A percentile compares a stretch with the other conserved stretches of the same genome.
Conservation (phyloP, 2,329 filamentous ascomycete genomes). For the Metarhizium robertsii region DNA sequence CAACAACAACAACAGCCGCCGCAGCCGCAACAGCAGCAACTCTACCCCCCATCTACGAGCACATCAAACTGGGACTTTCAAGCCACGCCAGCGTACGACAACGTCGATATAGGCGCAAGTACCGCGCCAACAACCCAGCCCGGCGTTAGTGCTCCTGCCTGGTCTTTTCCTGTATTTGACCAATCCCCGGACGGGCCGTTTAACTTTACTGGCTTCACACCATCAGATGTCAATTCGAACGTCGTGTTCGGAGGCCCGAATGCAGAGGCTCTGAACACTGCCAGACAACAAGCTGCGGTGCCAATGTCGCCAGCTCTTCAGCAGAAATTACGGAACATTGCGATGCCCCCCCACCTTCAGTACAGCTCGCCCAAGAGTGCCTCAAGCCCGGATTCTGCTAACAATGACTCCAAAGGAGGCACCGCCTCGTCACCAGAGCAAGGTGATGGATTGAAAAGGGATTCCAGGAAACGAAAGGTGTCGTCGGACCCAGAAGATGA, state of each 20-base stretch:
- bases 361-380: constrained; percentile 51
- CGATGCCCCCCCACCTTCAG: constrained; percentile 54
- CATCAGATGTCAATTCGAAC: constrained; percentile 25
- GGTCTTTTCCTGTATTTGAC: constrained; percentile 25
- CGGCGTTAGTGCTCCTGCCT: constrained; percentile 23
- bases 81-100: constrained; percentile 37
- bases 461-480: constrained; percentile 59
- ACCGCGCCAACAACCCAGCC: constrained; percentile 23
- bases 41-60: constrained; percentile 12
- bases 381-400: constrained; percentile 47
- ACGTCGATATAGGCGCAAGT: constrained; percentile 29
- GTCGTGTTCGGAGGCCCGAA: constrained; percentile 18
- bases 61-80: constrained; percentile 37
- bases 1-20: no score
- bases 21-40: constrained; percentile 8
- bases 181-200: constrained; percentile 22
- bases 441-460: constrained; percentile 33
- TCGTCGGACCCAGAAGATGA: constrained; percentile 42
- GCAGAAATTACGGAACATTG: constrained; percentile 52
- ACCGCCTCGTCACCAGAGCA: constrained; percentile 52
- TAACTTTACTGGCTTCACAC: constrained; percentile 21
- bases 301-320: constrained; percentile 39
- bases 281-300: constrained; percentile 10
- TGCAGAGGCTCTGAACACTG: not conserved
- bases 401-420: constrained; percentile 35